Evolutionary conservation across 129 eudicot genomes (phyloP), one percentile per base, ranked within the genome.

Genomic region (Centella asiatica): DNA sequence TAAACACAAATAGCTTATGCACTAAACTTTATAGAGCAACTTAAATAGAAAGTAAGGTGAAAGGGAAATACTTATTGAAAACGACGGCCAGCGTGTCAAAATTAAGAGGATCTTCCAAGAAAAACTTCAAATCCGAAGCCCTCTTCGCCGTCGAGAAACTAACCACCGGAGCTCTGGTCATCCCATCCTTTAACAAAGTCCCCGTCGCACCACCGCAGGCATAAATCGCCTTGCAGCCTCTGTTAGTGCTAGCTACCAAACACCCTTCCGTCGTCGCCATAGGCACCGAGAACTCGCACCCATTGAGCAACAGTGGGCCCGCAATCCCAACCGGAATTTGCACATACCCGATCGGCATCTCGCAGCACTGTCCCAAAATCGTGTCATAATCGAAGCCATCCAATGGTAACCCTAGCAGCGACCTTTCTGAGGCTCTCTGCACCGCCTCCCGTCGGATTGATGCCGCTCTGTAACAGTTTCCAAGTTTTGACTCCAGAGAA

Each of bases 221-320:
- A 66, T 54, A 67, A 37, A 79, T 76, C 7, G 84, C 84, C 50
- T 79, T 79, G 59, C 84, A 79, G 1, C 84, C 84, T 20, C 84
- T 57, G 44, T 79, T 79, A 4, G 80, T 79, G 44, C 84, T 79
- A 4, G 84, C 84, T 40, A 79, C 80, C 75, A 79, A 79, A 75
- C 84, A 79, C 26, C 84, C 80, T 46, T 79, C 84, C 5, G 84
- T 79, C 0, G 84, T 79, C 0, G 84, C 84, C 84, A 79, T 79
- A 0, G 84, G 84, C 40, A 79, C 77, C 56, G 48, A 56, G 17
- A 55, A 79, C 62, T 79, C 84, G 13, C 74, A 59, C 2, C 84
- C 84, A 37, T 79, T 79, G 56, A 79, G 36, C 77, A 79, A 44
- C 80, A 79, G 71, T 2, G 84, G 84, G 1, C 84, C 84, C 0